Evolutionary conservation across 108 stramenopile species (phyloP), one percentile per base, ranked within the genome.

Genomic region (Phaeodactylum tricornutum): DNA sequence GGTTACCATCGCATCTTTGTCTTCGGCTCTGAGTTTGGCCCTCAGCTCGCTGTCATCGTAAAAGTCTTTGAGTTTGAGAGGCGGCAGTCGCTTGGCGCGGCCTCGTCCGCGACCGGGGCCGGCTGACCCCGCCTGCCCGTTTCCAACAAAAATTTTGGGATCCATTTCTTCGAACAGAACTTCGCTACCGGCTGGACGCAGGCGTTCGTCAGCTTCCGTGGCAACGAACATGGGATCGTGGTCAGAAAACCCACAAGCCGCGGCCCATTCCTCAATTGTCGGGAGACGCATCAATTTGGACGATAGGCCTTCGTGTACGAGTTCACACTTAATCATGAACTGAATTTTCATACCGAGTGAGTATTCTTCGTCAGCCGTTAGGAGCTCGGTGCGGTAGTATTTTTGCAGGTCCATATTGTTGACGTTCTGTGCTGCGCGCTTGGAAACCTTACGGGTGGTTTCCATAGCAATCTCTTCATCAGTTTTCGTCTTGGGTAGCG

Each of bases 81-180:
- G 81, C 8, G 81, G 79, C 25, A 75, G 60, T 39, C 77, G 81
- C 68, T 74, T 80, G 11, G 47, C 81, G 8, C 86, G 62, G 24
- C 86, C 86, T 16, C 82, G 68, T 12, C 86, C 86, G 24, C 86
- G 63, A 21, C 86, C 86, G 1, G 74, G 72, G 2, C 86, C 86
- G 27, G 50, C 54, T 19, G 64, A 66, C 35, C 49, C 62, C 11
- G 69, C 79, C 47, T 84, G 46, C n/a, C 86, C 86, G 54, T 84
- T 88, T 8, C 86, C 86, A 12, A 83, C 74, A 73, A 88, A 88
- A 74, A 76, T 62, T 24, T 79, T 73, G 1, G 86, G 86, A 59
- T 81, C 77, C 24, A 67, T 34, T 43, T 71, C 74, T 36, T 69
- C 64, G 42, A 72, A 69, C 56, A 69, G 49, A 1, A 56, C 39